phyloP scores from a whole-genome alignment of 1,284 basidiomycete species.

The Boletus semigastroideus region DNA sequence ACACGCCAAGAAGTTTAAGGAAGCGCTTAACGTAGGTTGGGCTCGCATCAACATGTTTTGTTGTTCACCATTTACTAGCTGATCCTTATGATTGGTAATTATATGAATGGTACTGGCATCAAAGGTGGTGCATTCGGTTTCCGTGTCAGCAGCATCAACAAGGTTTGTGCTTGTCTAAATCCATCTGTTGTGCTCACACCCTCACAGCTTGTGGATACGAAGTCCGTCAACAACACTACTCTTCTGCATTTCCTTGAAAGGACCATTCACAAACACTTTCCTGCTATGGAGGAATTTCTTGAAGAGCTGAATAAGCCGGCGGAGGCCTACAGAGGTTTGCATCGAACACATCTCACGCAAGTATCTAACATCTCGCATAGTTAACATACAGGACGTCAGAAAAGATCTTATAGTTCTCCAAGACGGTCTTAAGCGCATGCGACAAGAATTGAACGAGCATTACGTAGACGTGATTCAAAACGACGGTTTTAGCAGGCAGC shows the following conservation, averaged over 20 bases:
- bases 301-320: slow-evolving; percentile 89
- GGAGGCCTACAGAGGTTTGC: slow-evolving; percentile 87
- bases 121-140: slow-evolving; percentile 98
- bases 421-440: slow-evolving; percentile 78
- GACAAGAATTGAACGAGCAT: slow-evolving; percentile 75
- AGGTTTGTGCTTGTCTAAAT: slow-evolving; percentile 45
- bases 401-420: slow-evolving; percentile 72
- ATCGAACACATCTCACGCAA: not conserved
- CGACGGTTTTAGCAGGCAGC: slow-evolving; percentile 82
- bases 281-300: slow-evolving; percentile 84
- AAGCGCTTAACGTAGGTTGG: slow-evolving; percentile 71
- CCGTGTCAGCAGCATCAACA: slow-evolving; percentile 97
- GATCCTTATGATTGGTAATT: slow-evolving; percentile 95
- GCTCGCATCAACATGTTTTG: slow-evolving; percentile 6
- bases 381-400: slow-evolving; percentile 76
- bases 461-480: slow-evolving; percentile 69
- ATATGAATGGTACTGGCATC: slow-evolving; percentile 95
- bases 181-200: not conserved
- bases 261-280: slow-evolving; percentile 87
- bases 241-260: slow-evolving; percentile 93
- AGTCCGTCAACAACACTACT: slow-evolving; percentile 91
- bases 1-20: slow-evolving; percentile 81
- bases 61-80: slow-evolving; percentile 49
- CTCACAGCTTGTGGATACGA: slow-evolving; percentile 92
- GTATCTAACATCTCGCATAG: slow-evolving; percentile 37